phyloP scores from a whole-genome alignment of 1,139 yeast genomes.

The Debaryomyces nepalensis region DNA sequence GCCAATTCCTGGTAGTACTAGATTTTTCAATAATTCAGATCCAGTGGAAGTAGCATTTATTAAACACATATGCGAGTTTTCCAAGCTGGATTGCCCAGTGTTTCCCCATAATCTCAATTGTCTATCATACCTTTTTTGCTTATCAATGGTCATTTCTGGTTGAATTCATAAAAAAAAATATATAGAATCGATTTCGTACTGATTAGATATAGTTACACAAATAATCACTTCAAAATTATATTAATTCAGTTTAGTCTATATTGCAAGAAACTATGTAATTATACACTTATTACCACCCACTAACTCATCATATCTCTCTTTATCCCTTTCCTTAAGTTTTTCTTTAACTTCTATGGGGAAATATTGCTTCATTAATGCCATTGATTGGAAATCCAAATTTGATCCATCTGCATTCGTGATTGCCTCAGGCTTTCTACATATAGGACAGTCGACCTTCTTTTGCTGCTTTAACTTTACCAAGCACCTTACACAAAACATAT shows the following conservation, averaged over 20 bases:
- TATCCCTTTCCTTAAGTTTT: constrained; percentile 62
- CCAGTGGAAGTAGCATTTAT: constrained; percentile 65
- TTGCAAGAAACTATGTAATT: constrained; percentile 14
- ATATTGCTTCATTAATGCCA: constrained; percentile 57
- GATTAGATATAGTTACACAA: constrained; percentile 3
- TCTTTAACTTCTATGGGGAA: constrained; percentile 71
- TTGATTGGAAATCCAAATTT: constrained; percentile 60
- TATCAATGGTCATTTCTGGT: constrained; percentile 36
- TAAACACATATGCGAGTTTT: constrained; percentile 62
- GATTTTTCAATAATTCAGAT: constrained; percentile 74
- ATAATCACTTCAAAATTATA: not conserved
- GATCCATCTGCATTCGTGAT: constrained; percentile 61
- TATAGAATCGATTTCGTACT: not conserved
- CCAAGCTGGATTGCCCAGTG: constrained; percentile 70
- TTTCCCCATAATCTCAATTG: constrained; percentile 89
- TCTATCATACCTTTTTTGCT: constrained; percentile 70
- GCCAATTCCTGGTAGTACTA: constrained; percentile 83
- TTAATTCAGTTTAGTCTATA: not conserved
- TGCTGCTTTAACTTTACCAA: constrained; percentile 67
- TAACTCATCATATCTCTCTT: constrained; percentile 50
- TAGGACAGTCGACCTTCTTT: constrained; percentile 63
- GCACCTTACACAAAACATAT: constrained; percentile 73
- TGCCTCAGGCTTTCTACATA: constrained; percentile 59
- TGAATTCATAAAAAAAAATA: constrained; percentile 2
- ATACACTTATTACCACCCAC: constrained; percentile 19